These are phyloP conservation scores for Aspergillus texensis DNA, from an alignment of 2,329 filamentous ascomycete species.

Conservation along the genomic window DNA sequence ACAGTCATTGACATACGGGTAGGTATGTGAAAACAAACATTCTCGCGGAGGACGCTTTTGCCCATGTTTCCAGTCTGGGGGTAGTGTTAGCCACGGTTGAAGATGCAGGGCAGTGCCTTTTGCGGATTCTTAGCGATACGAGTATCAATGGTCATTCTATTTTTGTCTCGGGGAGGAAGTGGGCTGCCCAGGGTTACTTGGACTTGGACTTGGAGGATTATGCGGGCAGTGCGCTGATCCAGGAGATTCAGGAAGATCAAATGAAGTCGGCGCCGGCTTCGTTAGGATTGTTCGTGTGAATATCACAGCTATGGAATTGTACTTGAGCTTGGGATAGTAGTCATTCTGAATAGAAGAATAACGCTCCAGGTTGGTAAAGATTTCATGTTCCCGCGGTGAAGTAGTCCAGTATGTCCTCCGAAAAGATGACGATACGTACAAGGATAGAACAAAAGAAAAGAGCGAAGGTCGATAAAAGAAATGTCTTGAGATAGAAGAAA, in stretches of 20 bases:
- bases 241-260: slow-evolving; percentile 32
- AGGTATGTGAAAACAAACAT: slow-evolving; percentile 24
- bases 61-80: not conserved
- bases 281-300: slow-evolving; percentile 20
- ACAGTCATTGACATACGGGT: not conserved
- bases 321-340: no score
- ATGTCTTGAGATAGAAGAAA: no score
- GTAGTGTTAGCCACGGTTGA: slow-evolving; percentile 3
- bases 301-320: no score
- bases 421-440: rapidly evolving
- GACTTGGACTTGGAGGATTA: slow-evolving; percentile 41
- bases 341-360: no score
- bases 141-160: slow-evolving; percentile 36
- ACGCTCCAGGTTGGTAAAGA: no score
- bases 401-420: no score
- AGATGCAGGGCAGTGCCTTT: slow-evolving; percentile 6
- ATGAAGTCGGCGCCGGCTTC: slow-evolving; percentile 25
- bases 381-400: no score
- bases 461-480: no score
- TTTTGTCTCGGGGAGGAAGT: slow-evolving; percentile 37
- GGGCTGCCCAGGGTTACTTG: slow-evolving; percentile 35
- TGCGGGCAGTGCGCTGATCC: slow-evolving; percentile 27
- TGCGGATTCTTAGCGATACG: slow-evolving; percentile 26
- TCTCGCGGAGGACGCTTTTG: slow-evolving; percentile 1
- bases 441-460: no score